These are phyloP conservation scores for Collybiopsis confluens DNA, from an alignment of 768 basidiomycete genomes.

Conservation along the genomic window DNA sequence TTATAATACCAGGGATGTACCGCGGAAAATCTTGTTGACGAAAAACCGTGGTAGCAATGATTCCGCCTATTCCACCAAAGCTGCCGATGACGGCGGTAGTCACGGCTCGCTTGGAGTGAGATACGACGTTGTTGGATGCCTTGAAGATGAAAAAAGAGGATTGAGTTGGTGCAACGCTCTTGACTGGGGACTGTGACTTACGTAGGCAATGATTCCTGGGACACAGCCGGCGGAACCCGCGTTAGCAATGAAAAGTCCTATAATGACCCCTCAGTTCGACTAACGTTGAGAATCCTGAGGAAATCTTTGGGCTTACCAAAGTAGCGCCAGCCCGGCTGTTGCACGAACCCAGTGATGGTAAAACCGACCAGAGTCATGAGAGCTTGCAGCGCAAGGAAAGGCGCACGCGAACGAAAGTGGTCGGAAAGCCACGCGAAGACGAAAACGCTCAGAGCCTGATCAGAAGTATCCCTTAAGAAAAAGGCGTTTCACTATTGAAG, in stretches of 20 bases:
- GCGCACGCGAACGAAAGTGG: constrained; percentile 35
- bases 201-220: constrained; percentile 47
- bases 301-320: background rate
- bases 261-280: background rate
- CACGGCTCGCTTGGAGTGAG: constrained; percentile 46
- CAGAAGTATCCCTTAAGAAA: background rate
- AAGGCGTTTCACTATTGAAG: background rate
- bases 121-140: constrained; percentile 47
- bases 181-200: constrained; percentile 20
- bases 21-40: constrained; percentile 40
- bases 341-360: constrained; percentile 32
- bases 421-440: constrained; percentile 45
- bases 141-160: constrained; percentile 14
- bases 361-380: constrained; percentile 36
- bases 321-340: constrained; percentile 7
- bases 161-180: background rate
- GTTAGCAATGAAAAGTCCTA: constrained; percentile 43
- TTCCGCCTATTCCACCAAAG: constrained; percentile 46
- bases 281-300: background rate
- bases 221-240: constrained; percentile 43
- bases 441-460: constrained; percentile 34
- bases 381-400: constrained; percentile 35
- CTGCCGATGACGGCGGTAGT: constrained; percentile 42
- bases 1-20: constrained; percentile 44
- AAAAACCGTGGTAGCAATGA: constrained; percentile 44